A percentile compares a stretch with the other conserved stretches of the same genome.
phyloP scores from a whole-genome alignment of 805 yeast species.

The Candida saitoana region DNA sequence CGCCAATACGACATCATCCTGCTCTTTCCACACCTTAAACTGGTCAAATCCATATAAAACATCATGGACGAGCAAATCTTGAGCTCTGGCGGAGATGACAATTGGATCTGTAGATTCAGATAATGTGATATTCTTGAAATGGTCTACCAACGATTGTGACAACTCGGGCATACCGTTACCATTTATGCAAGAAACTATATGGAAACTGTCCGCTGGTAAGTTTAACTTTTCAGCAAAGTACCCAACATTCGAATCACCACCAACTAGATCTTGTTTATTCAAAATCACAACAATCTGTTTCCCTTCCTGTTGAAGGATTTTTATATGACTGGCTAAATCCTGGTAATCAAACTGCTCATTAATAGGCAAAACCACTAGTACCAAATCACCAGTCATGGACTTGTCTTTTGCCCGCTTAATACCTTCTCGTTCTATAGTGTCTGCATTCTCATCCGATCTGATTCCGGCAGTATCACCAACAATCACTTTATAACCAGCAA shows the following conservation, averaged over 20 bases:
- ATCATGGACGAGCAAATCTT: conserved; percentile 70
- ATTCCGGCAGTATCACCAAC: conserved; percentile 94
- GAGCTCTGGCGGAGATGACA: conserved; percentile 68
- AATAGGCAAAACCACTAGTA: conserved; percentile 46
- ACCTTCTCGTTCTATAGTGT: conserved; percentile 72
- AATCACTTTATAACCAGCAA: conserved; percentile 78
- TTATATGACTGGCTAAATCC: conserved; percentile 39
- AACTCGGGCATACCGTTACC: conserved; percentile 54
- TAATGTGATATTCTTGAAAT: conserved; percentile 48
- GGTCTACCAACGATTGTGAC: conserved; percentile 33
- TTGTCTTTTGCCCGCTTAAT: conserved; percentile 68
- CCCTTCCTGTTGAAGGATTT: conserved; percentile 21
- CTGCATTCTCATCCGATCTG: conserved; percentile 45
- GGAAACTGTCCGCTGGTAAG: conserved; percentile 13
- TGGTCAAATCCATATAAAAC: conserved; percentile 72
- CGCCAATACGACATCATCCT: conserved; percentile 74
- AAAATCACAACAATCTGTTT: conserved; percentile 43
- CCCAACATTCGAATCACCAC: conserved; percentile 13
- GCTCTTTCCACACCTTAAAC: conserved; percentile 46
- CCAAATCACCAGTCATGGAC: conserved; percentile 60
- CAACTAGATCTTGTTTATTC: conserved; percentile 57
- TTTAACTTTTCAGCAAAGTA: conserved; percentile 10
- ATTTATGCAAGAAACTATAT: conserved; percentile 56
- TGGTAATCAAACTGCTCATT: conserved; percentile 16
- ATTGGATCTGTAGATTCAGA: conserved; percentile 60